Percentiles rank a stretch among this genome's conserved stretches.
phyloP scores from a whole-genome alignment of 495 filamentous ascomycete genomes.

The Penicillium turbatum region DNA sequence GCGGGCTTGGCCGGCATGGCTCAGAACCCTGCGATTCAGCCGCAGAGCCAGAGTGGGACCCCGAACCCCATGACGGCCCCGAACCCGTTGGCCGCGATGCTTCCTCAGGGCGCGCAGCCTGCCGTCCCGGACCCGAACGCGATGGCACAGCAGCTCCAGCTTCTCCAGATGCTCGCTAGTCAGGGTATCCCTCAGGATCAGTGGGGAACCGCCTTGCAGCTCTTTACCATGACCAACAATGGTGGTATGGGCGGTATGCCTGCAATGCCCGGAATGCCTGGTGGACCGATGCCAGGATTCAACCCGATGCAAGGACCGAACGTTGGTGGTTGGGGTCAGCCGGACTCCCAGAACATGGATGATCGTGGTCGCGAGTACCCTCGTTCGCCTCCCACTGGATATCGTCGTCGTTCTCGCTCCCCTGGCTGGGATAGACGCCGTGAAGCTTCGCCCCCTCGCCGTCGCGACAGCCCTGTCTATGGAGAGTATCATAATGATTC shows the following conservation, averaged over 20 bases:
- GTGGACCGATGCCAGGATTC: slow-evolving; percentile 8
- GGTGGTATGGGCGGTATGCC: slow-evolving; percentile 28
- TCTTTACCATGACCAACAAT: slow-evolving; percentile 40
- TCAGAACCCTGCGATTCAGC: slow-evolving; percentile 43
- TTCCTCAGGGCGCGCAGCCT: slow-evolving; percentile 38
- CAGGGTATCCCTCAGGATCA: slow-evolving; percentile 60
- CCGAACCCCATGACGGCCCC: slow-evolving; percentile 39
- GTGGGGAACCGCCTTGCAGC: slow-evolving; percentile 51
- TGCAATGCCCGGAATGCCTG: slow-evolving; percentile 7
- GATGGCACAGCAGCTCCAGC: slow-evolving; percentile 57
- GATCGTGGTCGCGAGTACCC: slow-evolving; percentile 53
- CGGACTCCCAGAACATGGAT: slow-evolving; percentile 55
- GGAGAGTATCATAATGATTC: slow-evolving; percentile 61
- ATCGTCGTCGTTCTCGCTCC: slow-evolving; percentile 72
- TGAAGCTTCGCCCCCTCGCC: slow-evolving; percentile 53
- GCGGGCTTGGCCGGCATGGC: slow-evolving; percentile 38
- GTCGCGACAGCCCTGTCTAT: slow-evolving; percentile 68
- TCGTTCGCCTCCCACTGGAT: slow-evolving; percentile 55
- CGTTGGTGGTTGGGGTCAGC: slow-evolving; percentile 37
- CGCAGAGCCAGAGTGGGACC: slow-evolving; percentile 43
- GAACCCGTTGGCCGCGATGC: slow-evolving; percentile 47
- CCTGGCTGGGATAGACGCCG: slow-evolving; percentile 65
- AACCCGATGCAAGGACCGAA: slow-evolving; percentile 28
- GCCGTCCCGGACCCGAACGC: slow-evolving; percentile 36
- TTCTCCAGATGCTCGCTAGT: slow-evolving; percentile 54